Conservation (phyloP, 805 yeast species). For the Saturnispora quitensis region DNA sequence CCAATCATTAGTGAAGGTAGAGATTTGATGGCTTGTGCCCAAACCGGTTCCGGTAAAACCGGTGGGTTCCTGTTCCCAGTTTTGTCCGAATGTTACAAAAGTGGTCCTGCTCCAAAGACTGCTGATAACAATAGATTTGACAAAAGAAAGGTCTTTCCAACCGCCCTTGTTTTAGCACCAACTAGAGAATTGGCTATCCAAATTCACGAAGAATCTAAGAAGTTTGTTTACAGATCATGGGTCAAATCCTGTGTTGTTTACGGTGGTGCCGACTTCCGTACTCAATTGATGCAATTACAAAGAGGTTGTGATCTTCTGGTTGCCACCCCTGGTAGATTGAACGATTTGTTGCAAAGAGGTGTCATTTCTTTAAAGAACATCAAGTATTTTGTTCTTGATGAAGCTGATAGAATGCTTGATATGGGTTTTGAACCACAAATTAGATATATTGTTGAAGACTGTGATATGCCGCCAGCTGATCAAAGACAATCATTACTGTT, state of each 20-base stretch:
- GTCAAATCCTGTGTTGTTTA: constrained; percentile 92
- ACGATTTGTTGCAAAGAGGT: constrained; percentile 93
- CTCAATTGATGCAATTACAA: constrained; percentile 80
- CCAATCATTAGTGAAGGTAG: constrained; percentile 65
- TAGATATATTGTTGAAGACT: constrained; percentile 93
- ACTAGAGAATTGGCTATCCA: constrained; percentile 98
- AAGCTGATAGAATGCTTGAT: constrained; percentile 99
- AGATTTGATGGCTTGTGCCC: constrained; percentile 91
- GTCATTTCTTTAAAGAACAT: constrained; percentile 80
- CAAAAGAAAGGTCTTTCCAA: constrained; percentile 81
- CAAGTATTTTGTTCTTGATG: constrained; percentile 91
- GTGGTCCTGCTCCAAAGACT: constrained; percentile 67
- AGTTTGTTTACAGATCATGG: constrained; percentile 97
- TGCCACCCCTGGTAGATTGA: constrained; percentile 99
- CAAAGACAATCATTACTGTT: constrained; percentile 97
- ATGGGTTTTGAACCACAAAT: constrained; percentile 99
- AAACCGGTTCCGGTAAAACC: constrained; percentile 99
- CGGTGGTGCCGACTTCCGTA: constrained; percentile 95
- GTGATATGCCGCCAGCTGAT: constrained; percentile 91
- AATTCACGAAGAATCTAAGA: constrained; percentile 91
- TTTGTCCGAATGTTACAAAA: constrained; percentile 77
- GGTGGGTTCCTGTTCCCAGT: constrained; percentile 99
- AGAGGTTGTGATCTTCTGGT: constrained; percentile 94
- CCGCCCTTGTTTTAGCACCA: constrained; percentile 94
- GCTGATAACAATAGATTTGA: constrained; percentile 39